A percentile compares a stretch with the other conserved stretches of the same genome.
Conservation (phyloP, 2,329 filamentous ascomycete species). For the Graphium sp. region DNA sequence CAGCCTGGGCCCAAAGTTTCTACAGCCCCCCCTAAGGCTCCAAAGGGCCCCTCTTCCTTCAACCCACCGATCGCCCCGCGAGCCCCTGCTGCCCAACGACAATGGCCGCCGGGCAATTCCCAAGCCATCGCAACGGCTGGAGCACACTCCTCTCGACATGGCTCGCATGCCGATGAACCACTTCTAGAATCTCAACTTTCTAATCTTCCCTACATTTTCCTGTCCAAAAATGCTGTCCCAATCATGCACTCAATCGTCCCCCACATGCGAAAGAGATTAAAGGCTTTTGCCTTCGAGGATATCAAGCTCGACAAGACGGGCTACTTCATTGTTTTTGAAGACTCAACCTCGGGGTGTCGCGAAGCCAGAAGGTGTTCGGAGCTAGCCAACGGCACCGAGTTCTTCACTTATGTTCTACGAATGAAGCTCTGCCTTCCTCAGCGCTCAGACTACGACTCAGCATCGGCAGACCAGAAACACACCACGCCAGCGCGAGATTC, state of each 20-base stretch:
- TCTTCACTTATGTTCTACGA: conserved; percentile 84
- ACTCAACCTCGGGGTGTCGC: conserved; percentile 56
- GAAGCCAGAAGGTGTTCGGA: conserved; percentile 70
- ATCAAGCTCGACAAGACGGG: conserved; percentile 73
- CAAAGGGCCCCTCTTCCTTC: no score
- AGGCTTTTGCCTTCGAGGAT: conserved; percentile 64
- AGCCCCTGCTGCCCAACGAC: conserved; percentile 50
- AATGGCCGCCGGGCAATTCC: conserved; percentile 10
- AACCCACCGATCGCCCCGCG: conserved; percentile 79
- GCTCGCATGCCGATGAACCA: conserved; percentile 46
- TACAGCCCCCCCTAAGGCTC: conserved; percentile 20
- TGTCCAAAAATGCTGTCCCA: conserved; percentile 74
- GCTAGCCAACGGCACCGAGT: conserved; percentile 60
- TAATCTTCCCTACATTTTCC: conserved; percentile 76
- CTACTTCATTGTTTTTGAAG: conserved; percentile 84
- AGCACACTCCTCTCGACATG: conserved; percentile 14
- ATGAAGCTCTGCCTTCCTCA: conserved; percentile 54
- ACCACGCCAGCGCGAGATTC: not conserved
- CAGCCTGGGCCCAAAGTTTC: no score
- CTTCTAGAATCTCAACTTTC: conserved; percentile 56
- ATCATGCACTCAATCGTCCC: conserved; percentile 71
- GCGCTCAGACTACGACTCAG: conserved; percentile 5
- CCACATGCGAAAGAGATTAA: conserved; percentile 80
- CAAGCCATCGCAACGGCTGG: conserved; percentile 14
- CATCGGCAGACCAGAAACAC: not conserved